Evolutionary conservation across 2,329 filamentous ascomycete genomes (phyloP), one percentile per base, ranked within the genome.

Genomic region (Fusarium sp.): DNA sequence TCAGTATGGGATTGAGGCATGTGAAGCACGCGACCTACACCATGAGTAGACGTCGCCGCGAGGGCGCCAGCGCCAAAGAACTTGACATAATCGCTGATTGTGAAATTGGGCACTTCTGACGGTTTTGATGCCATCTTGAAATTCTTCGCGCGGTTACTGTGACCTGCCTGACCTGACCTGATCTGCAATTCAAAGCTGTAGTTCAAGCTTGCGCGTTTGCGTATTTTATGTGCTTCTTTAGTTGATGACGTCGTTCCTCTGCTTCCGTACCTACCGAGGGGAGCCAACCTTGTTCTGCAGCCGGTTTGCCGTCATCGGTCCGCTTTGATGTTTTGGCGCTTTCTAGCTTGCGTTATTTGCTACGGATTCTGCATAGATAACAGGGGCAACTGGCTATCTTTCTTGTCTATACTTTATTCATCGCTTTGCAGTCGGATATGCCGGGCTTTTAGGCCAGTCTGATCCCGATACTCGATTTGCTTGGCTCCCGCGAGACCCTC

Each of bases 51-150:
- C 2, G 83, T 86, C 13, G 84, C 84, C 30, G 84, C 84, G 28
- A 86, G 80, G 28, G 84, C 84, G 58, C 84, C 84, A 6, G 83
- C 83, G 44, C 81, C 77, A 68, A 86, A 86, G 80, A 86, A 86
- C 61, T 86, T 86, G 75, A 76, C 75, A 76, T 86, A 86, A 66
- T 86, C 83, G 62, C 73, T 62, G 6, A 74, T 47, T 33, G 75
- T 74, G 56, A 86, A 86, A 56, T 74, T 76, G 45, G 79, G 83
- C 20, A 81, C 70, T 51, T 80, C 75, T 19, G 72, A 70, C 40
- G 62, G 71, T 53, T 74, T 73, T 15, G 62, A 49, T 43, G 65
- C 62, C 72, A 74, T 74, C 19, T 37, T 73, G 56, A 50, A 50
- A 50, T 55, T 11, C 24, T 47, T 17, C 47, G 47, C 17, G 22